phyloP scores from a whole-genome alignment of 2,329 filamentous ascomycete genomes.

The Remersonia thermophila region DNA sequence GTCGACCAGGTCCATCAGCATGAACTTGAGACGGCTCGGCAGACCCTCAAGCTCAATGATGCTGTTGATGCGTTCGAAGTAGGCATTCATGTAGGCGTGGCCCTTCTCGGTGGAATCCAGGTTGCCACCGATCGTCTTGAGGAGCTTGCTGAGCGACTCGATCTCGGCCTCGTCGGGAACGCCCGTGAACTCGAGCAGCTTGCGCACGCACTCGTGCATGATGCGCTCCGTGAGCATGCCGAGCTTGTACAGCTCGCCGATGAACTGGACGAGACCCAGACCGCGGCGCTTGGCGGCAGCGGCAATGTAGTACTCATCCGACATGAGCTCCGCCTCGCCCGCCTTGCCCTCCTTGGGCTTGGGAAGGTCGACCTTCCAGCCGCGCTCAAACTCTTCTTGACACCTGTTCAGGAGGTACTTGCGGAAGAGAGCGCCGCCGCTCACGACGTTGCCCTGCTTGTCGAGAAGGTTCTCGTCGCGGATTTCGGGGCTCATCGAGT shows the following conservation, averaged over 20 bases:
- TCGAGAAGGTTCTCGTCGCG: conserved; percentile 91
- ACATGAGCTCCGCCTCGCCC: conserved; percentile 69
- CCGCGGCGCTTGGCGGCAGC: conserved; percentile 92
- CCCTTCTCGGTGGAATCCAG: conserved; percentile 78
- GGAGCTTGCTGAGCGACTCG: conserved; percentile 85
- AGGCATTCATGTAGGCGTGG: conserved; percentile 75
- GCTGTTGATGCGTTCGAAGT: conserved; percentile 77
- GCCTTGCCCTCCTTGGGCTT: conserved; percentile 57
- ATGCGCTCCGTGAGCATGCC: conserved; percentile 97
- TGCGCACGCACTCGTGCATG: conserved; percentile 98
- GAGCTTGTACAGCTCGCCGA: conserved; percentile 97
- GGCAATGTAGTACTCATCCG: conserved; percentile 90
- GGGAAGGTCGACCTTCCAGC: conserved; percentile 84
- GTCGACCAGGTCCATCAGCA: conserved; percentile 91
- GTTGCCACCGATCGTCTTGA: conserved; percentile 81
- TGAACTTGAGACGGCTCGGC: conserved; percentile 82
- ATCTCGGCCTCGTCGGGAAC: conserved; percentile 91
- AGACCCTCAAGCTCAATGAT: conserved; percentile 73
- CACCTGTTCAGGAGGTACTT: conserved; percentile 98
- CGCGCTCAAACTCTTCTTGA: conserved; percentile 96
- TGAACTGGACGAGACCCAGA: conserved; percentile 96
- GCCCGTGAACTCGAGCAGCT: conserved; percentile 89
- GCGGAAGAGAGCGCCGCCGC: conserved; percentile 87
- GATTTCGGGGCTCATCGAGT: conserved; percentile 88
- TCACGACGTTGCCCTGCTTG: conserved; percentile 76